These are phyloP conservation scores for Bipolaris bicolor DNA, from an alignment of 2,329 filamentous ascomycete species.

Conservation along the genomic window DNA sequence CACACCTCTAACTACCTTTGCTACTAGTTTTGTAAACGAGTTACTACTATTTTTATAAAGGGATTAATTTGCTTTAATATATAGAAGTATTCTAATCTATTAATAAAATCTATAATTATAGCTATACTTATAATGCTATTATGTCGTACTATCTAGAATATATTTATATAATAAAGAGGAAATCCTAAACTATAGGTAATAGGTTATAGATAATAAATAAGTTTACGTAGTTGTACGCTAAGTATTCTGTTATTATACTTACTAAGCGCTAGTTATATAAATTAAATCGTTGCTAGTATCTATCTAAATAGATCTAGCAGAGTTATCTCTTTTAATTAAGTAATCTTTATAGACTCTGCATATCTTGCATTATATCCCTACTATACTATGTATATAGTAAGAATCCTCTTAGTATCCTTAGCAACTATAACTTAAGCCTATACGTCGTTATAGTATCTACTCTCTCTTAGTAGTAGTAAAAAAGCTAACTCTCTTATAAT, in stretches of 20 bases:
- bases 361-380: background rate
- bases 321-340: background rate
- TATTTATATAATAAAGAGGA: background rate
- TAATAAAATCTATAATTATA: background rate
- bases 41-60: background rate
- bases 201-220: background rate
- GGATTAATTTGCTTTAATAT: background rate
- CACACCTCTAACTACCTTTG: constrained; percentile 1
- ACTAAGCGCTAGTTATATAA: background rate
- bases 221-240: too few species aligned
- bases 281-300: background rate
- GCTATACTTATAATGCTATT: background rate
- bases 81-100: background rate
- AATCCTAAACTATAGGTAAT: background rate
- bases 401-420: constrained; percentile 2
- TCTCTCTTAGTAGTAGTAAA: constrained; percentile 50
- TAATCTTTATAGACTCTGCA: background rate
- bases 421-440: constrained; percentile 27
- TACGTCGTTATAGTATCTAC: constrained; percentile 50
- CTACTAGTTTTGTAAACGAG: background rate
- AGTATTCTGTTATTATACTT: background rate
- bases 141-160: background rate
- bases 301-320: background rate
- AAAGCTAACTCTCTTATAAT: constrained; percentile 43
- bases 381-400: background rate